Evolutionary conservation across 2,329 filamentous ascomycete species (phyloP), one percentile per base, ranked within the genome.

Genomic region (Paraphoma chrysanthemicola): DNA sequence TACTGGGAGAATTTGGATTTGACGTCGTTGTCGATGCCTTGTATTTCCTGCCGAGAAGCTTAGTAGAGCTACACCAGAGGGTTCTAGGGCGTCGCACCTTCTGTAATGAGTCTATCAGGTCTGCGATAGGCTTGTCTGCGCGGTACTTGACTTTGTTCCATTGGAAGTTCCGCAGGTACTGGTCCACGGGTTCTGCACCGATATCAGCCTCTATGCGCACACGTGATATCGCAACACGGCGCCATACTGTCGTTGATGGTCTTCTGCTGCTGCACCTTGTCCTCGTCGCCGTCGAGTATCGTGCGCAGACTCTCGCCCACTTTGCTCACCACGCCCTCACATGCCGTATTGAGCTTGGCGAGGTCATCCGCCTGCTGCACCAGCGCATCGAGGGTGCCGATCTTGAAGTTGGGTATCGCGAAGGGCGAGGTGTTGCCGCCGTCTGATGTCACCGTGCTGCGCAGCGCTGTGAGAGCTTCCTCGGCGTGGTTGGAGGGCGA

Each of bases 101-200:
- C 74, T 96, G 92, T 56, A 99, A 81, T 41, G 88, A 89, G 76
- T 93, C 90, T 68, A 97, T 90, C 57, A 98, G 83, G 73, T 98
- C 94, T 53, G 88, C 85, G 59, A 99, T 86, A 48, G 94, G 87
- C 77, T 94, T 96, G 78, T 99, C 95, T 60, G 91, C 90, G 70
- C 95, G 89, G 79, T 98, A 99, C 76, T 97, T 95, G 79, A 96
- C 92, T 79, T 95, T 97, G 81, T 98, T 98, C 95, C 95, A 99
- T 64, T 87, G 86, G 79, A 98, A 99, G 53, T 86, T 89, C 72
- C 89, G 87, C 44, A 99, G 82, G 75, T 98, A 99, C 75, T 94
- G 90, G 69, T 97, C 94, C 58, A 94, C 93, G n/a, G 95, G 93
- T 78, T 96, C 94, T 98, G 75, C 46, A 47, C 10, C 9, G 16